Evolutionary conservation across 805 yeast species (phyloP), one percentile per base, ranked within the genome.

Genomic region (Candida germanica): DNA sequence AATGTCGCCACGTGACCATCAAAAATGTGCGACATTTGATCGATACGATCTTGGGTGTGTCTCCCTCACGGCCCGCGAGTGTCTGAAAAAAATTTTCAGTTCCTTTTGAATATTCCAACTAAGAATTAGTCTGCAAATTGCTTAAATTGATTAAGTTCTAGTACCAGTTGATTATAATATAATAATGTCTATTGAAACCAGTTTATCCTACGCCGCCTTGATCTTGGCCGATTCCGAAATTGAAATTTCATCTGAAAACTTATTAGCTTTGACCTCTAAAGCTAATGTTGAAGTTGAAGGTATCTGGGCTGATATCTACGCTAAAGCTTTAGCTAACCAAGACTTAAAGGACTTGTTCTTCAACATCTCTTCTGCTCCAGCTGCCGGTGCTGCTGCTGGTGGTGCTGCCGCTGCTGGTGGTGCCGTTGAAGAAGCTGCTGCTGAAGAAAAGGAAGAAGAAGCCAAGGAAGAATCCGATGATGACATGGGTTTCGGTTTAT

Each of bases 181-280:
- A 21, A 38, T 30, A 55, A 68, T 68, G 73, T 66, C 73, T 52
- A 56, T 61, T 51, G 73, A 68, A 64, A 56, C 72, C 40, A 70
- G 71, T 56, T 65, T 68, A 56, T 67, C 73, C 37, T 68, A 68
- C 69, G 73, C 73, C 43, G 72, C 73, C 51, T 66, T 68, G 57
- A 66, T 68, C 64, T 64, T 68, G 58, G 72, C 73, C 40, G 73
- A 68, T 56, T 51, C 73, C 45, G 73, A 68, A 29, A 53, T 67
- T 50, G 73, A 67, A 58, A 65, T 68, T 59, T 45, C 66, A 44
- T 40, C 73, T 47, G 73, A 68, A 51, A 68, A 68, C 61, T 66
- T 68, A 56, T 48, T 56, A 38, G 46, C 65, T 43, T 66, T 68
- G 59, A 59, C 59, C 48, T 29, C 51, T 40, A 57, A 54, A 50